phyloP scores from a whole-genome alignment of 495 filamentous ascomycete species.

The Cenococcum geophilum region DNA sequence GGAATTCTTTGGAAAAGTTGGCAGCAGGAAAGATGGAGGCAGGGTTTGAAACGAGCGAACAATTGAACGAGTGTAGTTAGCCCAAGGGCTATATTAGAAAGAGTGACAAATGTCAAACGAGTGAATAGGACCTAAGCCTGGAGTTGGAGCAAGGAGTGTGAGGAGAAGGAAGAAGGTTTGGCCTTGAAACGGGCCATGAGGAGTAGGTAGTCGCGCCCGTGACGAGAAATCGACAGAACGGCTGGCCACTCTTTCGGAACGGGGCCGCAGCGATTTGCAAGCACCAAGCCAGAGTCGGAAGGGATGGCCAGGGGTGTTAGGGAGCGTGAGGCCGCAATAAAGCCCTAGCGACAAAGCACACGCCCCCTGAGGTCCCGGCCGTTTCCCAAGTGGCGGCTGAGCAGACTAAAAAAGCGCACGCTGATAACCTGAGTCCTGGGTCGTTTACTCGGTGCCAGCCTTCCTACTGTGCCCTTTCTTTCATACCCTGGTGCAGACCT shows the following conservation, averaged over 20 bases:
- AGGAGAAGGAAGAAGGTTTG: conserved; percentile 21
- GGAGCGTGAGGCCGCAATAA: neutral
- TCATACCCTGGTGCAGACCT: too few relatives aligned
- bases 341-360: neutral
- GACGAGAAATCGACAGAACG: neutral
- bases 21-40: neutral
- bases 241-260: neutral
- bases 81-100: conserved; percentile 16
- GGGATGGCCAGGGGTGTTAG: conserved; percentile 12
- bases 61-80: conserved; percentile 17
- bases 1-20: neutral
- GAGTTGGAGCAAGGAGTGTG: conserved; percentile 9
- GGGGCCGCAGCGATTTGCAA: neutral
- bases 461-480: too few relatives aligned
- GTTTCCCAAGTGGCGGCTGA: too few relatives aligned
- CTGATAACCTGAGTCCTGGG: too few relatives aligned
- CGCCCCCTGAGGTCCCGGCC: neutral
- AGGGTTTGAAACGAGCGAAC: neutral
- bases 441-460: too few relatives aligned
- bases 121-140: conserved; percentile 26
- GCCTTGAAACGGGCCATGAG: conserved; percentile 18
- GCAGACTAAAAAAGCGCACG: too few relatives aligned
- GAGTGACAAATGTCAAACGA: conserved; percentile 30
- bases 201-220: neutral
- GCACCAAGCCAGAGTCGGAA: neutral